Evolutionary conservation across 169 alveolate genomes (phyloP), one percentile per base, ranked within the genome.

Genomic region (Plasmodium reichenowi): DNA sequence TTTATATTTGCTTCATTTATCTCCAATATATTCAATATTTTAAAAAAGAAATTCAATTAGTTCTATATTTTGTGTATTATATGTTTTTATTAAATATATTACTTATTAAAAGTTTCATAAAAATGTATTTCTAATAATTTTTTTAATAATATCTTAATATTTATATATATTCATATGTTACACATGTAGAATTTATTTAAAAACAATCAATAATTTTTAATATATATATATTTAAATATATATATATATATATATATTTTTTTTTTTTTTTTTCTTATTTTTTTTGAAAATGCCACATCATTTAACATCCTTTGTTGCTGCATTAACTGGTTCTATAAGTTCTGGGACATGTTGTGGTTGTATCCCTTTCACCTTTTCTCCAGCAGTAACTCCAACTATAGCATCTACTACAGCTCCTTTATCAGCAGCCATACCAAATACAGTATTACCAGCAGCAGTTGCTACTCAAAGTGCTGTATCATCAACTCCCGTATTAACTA

Each of bases 331-430:
- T 29, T 80, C 90, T n/a, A 63, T 80, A 26, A 68, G 78, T 72
- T 80, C 90, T 38, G 90, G 90, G 24, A 80, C 90, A 2, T 80
- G 90, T 17, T 80, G 90, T 72, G 90, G 90, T 20, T 80, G 90
- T 62, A 80, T 80, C 60, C 90, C 90, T 8, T 80, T 80, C 50
- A 68, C 85, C 0, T 68, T 80, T 48, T 54, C 83, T 9, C 76
- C 90, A 5, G 83, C 74, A n/a, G 90, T 68, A 50, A 48, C 90
- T 26, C 90, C 90, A n/a, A 83, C 58, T 38, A 62, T 80, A 38
- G 83, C 90, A 17, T 68, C 90, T 15, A 54, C 90, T 20, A 68
- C 90, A 13, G 90, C 90, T 32, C 90, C 90, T 48, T 26, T 80
- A 9, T 68, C 90, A 56, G 80, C 90, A 47, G 66, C 73, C 62